A percentile compares a stretch with the other conserved stretches of the same genome.
These are phyloP conservation scores for Microascus cirrosus DNA, from an alignment of 2,329 filamentous ascomycete genomes.

Conservation along the genomic window DNA sequence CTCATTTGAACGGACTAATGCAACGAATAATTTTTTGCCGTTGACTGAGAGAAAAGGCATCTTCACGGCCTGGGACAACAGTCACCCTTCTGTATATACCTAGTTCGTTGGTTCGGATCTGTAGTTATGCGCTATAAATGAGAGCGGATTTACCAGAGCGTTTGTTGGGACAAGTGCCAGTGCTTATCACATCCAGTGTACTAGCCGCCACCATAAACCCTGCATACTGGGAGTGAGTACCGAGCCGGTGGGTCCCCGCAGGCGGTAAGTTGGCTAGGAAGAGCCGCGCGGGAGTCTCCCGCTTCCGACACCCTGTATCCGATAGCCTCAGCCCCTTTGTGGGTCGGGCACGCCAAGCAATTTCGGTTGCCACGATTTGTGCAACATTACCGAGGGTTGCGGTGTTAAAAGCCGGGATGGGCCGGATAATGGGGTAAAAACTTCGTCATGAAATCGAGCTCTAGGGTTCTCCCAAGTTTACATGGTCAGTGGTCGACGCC, in stretches of 20 bases:
- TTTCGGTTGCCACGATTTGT: too few species aligned
- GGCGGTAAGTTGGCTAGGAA: background rate
- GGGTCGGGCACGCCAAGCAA: background rate
- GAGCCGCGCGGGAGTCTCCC: background rate
- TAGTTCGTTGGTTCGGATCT: background rate
- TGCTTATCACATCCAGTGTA: background rate
- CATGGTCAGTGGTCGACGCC: too few species aligned
- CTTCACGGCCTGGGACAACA: background rate
- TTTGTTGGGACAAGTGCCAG: background rate
- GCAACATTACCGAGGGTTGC: too few species aligned
- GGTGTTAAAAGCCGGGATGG: too few species aligned
- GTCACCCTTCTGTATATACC: background rate
- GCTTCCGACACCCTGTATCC: background rate
- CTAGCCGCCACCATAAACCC: background rate
- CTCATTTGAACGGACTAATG: constrained; percentile 1
- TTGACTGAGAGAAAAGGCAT: constrained; percentile 17
- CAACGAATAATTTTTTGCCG: constrained; percentile 20
- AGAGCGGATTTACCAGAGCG: background rate
- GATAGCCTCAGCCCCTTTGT: background rate
- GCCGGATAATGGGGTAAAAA: too few species aligned
- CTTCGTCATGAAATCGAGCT: too few species aligned
- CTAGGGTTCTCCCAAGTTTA: too few species aligned
- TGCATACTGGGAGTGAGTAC: background rate
- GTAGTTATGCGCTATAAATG: background rate
- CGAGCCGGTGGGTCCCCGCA: background rate